These are phyloP conservation scores for Linnemannia schmuckeri DNA, from an alignment of 192 early-diverging fungal species.

Conservation along the genomic window DNA sequence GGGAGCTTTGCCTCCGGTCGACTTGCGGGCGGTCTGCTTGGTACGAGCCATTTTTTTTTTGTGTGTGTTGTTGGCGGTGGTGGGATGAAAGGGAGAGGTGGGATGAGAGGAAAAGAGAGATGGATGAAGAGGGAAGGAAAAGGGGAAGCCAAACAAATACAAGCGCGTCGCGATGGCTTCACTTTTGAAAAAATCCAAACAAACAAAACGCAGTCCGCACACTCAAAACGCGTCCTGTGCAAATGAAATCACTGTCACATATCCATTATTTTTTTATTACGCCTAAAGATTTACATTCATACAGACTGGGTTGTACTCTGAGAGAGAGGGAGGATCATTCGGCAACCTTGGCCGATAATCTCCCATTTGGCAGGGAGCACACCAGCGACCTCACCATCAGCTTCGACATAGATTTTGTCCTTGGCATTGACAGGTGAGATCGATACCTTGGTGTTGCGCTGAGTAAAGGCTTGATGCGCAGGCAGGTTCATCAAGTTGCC, in stretches of 20 bases:
- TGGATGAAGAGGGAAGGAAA: neutral
- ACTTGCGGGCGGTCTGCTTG: constrained; percentile 98
- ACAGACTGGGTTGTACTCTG: neutral
- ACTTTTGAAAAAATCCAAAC: neutral
- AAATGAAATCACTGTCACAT: neutral
- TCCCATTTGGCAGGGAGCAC: constrained; percentile 46
- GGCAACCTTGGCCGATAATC: constrained; percentile 29
- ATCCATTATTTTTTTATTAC: too few relatives aligned
- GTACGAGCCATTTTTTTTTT: constrained; percentile 72
- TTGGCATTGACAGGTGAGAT: constrained; percentile 32
- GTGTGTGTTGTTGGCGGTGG: neutral
- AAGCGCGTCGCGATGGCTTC: neutral
- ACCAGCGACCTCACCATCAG: constrained; percentile 47
- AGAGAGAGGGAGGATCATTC: constrained; percentile 37
- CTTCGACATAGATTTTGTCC: constrained; percentile 32
- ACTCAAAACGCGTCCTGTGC: neutral
- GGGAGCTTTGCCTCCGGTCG: constrained; percentile 98
- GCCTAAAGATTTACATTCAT: too few relatives aligned
- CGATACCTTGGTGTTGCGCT: constrained; percentile 13
- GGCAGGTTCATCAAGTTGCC: constrained; percentile 39
- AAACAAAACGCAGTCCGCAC: constrained; percentile 8
- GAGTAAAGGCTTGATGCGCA: constrained; percentile 38
- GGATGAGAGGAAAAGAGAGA: neutral
- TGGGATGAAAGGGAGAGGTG: neutral
- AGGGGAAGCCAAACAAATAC: neutral